Conservation (phyloP, 208 protist genomes). For the Phytomonas sp. region DNA sequence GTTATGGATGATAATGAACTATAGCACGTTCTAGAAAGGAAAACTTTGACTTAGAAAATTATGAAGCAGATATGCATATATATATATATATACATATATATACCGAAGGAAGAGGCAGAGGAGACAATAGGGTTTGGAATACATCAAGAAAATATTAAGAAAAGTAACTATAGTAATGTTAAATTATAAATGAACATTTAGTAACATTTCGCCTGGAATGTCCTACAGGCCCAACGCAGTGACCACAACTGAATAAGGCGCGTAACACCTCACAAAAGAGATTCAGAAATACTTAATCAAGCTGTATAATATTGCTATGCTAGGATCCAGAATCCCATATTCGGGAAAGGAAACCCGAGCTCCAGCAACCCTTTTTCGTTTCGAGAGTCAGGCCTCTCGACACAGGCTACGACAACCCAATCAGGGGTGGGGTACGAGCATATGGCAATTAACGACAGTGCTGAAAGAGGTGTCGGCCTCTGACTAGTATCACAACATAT, state of each 20-base stretch:
- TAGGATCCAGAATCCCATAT: neutral
- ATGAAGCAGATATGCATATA: neutral
- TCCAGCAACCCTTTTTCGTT: too few species aligned
- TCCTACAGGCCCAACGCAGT: neutral
- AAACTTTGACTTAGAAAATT: too few species aligned
- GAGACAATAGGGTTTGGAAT: neutral
- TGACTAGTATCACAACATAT: neutral
- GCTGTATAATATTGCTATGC: neutral
- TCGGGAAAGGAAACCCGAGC: neutral
- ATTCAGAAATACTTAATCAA: neutral
- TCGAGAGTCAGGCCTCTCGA: too few species aligned
- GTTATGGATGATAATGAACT: too few species aligned
- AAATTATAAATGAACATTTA: constrained; percentile 20
- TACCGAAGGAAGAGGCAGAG: too few species aligned
- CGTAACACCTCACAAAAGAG: neutral
- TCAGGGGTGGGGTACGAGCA: too few species aligned
- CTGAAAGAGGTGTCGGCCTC: too few species aligned
- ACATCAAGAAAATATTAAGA: neutral
- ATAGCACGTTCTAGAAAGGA: too few species aligned
- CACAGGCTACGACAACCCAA: too few species aligned
- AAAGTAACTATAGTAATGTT: constrained; percentile 8
- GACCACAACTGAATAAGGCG: neutral
- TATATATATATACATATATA: neutral
- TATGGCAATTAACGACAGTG: too few species aligned
- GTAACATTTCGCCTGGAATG: neutral